Base-by-base conservation (phyloP, 768 basidiomycete species). In the Phlebiopsis gigantea region DNA sequence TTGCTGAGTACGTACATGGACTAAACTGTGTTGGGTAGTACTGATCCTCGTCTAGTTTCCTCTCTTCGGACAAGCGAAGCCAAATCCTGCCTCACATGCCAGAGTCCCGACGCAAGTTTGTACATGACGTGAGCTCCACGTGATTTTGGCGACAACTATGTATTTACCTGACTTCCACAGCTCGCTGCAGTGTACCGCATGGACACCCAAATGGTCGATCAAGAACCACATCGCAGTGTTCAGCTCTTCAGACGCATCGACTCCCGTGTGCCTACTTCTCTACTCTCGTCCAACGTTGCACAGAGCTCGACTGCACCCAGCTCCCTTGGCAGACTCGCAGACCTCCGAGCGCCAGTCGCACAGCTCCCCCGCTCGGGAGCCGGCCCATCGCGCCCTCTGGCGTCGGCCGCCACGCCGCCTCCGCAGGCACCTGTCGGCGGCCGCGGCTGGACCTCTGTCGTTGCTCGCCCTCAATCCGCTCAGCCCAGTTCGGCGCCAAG, bases 151-250 rank as follows among this genome's bases (percentile, higher is more conserved):
- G 58, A 46, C 22, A 10, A 47, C 21, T 46, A 8, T 57, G 14
- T 41, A 26, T 39, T 44, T 30, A 46, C 14, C 57, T 59, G 30
- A 39, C 24, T 45, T 34, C 30, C 42, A n/a, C 29, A 90, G 83
- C 79, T 97, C 21, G 90, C 92, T 1, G 74, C 79, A 6, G 72
- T 87, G 4, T 98, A 96, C 67, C 79, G 91, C 19, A 82, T 98
- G 68, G 88, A 91, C 58, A 84, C 87, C 0, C 82, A 89, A 62
- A 83, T 93, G 75, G 82, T 99, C 19, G 96, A 98, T 68, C 88
- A 89, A 63, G 96, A 97, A 63, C 96, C 96, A 0, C 80, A 89
- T 65, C 77, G 91, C 47, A 87, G 91, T 61, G 88, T 96, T 1
- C 88, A 92, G 66, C 80, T 97, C 47, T 74, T 91, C 49, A 79